Percentiles rank a stretch among this genome's conserved stretches.
Conservation (phyloP, 139 green algal species). For the Asterochloris erici region DNA sequence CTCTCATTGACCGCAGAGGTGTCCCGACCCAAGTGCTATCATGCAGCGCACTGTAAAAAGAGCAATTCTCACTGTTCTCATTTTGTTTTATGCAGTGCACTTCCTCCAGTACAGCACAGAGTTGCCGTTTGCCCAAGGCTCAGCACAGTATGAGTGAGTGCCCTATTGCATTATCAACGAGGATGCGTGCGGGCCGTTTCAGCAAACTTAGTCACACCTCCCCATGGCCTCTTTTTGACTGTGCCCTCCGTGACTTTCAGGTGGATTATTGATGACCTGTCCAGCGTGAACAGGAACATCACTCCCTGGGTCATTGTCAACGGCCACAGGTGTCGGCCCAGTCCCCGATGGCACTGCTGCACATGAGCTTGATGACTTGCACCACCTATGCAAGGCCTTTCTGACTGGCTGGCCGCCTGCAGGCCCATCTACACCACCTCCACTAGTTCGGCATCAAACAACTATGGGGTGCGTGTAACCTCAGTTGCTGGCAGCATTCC, state of each 20-base stretch:
- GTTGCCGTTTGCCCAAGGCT: conserved; percentile 20
- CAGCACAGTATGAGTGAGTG: conserved; percentile 19
- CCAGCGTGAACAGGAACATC: conserved; percentile 20
- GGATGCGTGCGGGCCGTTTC: neutral
- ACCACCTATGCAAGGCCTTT: neutral
- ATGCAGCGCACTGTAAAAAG: too few relatives aligned
- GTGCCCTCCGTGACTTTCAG: neutral
- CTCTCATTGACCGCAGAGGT: too few relatives aligned
- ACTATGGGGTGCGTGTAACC: neutral
- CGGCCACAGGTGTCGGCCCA: conserved; percentile 5
- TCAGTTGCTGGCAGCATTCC: too few relatives aligned
- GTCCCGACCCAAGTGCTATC: too few relatives aligned
- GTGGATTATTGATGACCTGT: conserved; percentile 18
- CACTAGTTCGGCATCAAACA: neutral
- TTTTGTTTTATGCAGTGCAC: conserved; percentile 5
- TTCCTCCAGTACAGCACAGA: conserved; percentile 33
- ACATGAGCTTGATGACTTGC: neutral
- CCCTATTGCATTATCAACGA: neutral
- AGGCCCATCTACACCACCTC: conserved; percentile 26
- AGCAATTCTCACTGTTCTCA: too few relatives aligned
- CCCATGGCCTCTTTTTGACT: neutral
- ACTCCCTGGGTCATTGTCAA: conserved; percentile 35
- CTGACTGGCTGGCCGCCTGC: neutral
- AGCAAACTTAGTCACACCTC: neutral
- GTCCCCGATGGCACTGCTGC: neutral